These are phyloP conservation scores for Starmerella gropengiesseri DNA, from an alignment of 805 yeast species.

Conservation along the genomic window DNA sequence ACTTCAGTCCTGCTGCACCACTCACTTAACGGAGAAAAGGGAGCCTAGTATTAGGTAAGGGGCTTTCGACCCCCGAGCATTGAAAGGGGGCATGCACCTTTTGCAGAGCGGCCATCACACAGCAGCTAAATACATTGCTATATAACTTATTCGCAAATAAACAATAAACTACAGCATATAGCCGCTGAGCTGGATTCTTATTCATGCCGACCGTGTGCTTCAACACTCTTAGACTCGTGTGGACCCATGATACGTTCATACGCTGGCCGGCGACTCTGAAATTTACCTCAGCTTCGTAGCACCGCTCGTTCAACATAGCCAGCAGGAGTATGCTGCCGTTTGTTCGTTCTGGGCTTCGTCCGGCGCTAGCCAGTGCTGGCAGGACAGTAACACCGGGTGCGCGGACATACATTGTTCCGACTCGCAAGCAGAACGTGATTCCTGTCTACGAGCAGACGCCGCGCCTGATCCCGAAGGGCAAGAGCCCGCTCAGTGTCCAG, in stretches of 20 bases:
- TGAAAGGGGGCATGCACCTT: neutral
- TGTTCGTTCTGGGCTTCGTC: neutral
- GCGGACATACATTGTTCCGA: conserved; percentile 33
- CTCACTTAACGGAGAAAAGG: no score
- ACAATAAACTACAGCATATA: no score
- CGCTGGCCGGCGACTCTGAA: neutral
- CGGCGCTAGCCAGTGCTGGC: neutral
- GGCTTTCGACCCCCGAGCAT: no score
- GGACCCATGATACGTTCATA: neutral
- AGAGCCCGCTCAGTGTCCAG: conserved; percentile 34
- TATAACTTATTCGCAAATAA: no score
- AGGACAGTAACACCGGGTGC: neutral
- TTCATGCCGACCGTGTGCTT: no score
- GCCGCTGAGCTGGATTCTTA: no score
- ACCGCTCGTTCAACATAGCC: neutral
- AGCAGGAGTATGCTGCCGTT: neutral
- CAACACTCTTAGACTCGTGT: neutral
- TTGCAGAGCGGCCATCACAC: neutral
- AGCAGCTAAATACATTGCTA: no score
- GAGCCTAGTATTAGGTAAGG: neutral
- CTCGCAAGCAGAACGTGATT: conserved; percentile 30
- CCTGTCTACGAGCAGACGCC: conserved; percentile 30
- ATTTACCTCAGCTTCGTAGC: neutral
- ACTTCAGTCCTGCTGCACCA: no score
- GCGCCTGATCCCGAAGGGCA: conserved; percentile 27